phyloP scores from a whole-genome alignment of 768 basidiomycete species.

The Sarcodon sp. region DNA sequence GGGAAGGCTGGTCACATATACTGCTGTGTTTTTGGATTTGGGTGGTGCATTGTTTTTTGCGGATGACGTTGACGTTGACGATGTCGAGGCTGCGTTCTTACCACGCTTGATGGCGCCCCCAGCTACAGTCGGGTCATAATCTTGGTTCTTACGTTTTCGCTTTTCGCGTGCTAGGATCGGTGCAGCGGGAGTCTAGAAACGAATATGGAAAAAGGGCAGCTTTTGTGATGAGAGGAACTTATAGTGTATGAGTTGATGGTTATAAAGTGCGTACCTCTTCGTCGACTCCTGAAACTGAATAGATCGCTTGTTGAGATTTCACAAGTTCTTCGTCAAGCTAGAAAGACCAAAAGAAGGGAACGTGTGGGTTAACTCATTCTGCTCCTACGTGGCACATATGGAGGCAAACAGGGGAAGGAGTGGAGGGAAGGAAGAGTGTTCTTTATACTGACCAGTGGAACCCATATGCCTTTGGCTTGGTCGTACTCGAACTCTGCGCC shows the following conservation, averaged over 20 bases:
- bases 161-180: conserved; percentile 70
- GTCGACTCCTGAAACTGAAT: conserved; percentile 86
- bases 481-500: conserved; percentile 91
- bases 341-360: conserved; percentile 1
- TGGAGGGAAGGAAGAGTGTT: neutral
- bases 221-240: conserved; percentile 4
- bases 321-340: conserved; percentile 84
- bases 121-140: conserved; percentile 51
- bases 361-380: conserved; percentile 6
- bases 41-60: conserved; percentile 2
- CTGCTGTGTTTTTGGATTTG: conserved; percentile 85
- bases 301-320: conserved; percentile 89
- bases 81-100: conserved; percentile 26
- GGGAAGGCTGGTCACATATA: conserved; percentile 83
- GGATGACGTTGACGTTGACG: conserved; percentile 7
- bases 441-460: conserved; percentile 56
- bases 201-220: conserved; percentile 11
- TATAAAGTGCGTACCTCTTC: conserved; percentile 56
- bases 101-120: conserved; percentile 59
- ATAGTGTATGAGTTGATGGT: conserved; percentile 5
- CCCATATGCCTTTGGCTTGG: conserved; percentile 60
- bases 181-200: conserved; percentile 66
- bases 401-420: neutral
- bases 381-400: neutral
- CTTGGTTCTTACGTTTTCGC: conserved; percentile 69